Evolutionary conservation across 192 early-diverging fungal species (phyloP), one percentile per base, ranked within the genome.

Genomic region (Pilaira anomala): DNA sequence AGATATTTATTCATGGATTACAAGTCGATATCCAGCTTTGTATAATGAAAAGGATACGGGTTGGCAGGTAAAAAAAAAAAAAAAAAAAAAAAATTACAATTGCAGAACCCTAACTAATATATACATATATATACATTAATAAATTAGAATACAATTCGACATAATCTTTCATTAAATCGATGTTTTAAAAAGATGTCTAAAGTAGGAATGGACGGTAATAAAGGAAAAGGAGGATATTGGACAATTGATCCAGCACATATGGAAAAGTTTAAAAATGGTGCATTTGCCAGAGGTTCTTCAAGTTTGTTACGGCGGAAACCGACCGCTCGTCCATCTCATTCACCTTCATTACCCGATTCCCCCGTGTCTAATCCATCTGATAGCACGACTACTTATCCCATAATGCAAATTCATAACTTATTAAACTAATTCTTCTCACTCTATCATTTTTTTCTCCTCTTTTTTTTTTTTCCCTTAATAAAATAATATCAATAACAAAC

Each of bases 1-100:
- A 33, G 91, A 94, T 25, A 93, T 97, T n/a, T 97, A 97, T 76
- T 62, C 81, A n/a, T 93, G 88, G 79, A 85, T 94, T 16, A 81
- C 78, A 55, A 71, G 75, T 1, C 79, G 87, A 61, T 92, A 91
- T 60, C 92, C 91, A 1, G 85, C 88, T 58, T 87, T 87, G 60
- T 82, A 84, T 62, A 85, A 85, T 59, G 84, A 80, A 12, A 80
- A 86, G 5, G 83, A 80, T 42, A 82, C 72, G 62, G 92, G 91
- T 4, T 96, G 94, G 94, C 90, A 88, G 86, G 89, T 85, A 73
- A 75, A 59, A 22, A 8, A 40, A 40, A 5, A 40, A 8, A 12
- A 8, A 40, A 8, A 8, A 8, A 40, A 40, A 8, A 40, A 8
- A 40, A 40, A 8, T 8, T 40, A 40, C 39, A n/a, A n/a, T n/a